A percentile compares a stretch with the other conserved stretches of the same genome.
phyloP scores from a whole-genome alignment of 2,329 filamentous ascomycete species.

The Dactylellina parvicollis region DNA sequence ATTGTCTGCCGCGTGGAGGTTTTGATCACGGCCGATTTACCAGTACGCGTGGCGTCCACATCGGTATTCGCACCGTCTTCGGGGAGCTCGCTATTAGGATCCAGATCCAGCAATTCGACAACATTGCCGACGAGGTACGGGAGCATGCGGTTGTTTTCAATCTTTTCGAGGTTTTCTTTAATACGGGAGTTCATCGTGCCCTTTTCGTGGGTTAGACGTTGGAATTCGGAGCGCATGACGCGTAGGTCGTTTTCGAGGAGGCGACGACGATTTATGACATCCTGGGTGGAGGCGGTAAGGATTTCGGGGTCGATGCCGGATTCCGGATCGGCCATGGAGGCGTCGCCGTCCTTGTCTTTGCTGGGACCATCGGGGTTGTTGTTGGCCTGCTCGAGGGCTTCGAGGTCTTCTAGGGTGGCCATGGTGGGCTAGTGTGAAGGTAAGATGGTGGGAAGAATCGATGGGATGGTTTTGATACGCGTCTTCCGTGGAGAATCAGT shows the following conservation, averaged over 20 bases:
- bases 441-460: background rate
- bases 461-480: constrained; percentile 22
- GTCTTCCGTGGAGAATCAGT: constrained; percentile 2
- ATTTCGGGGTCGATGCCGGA: constrained; percentile 89
- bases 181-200: constrained; percentile 97
- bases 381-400: constrained; percentile 82
- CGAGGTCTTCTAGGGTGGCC: constrained; percentile 92
- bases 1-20: constrained; percentile 98
- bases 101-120: constrained; percentile 94
- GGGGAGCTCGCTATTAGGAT: constrained; percentile 92
- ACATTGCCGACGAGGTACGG: constrained; percentile 99
- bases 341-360: constrained; percentile 70
- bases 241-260: constrained; percentile 96
- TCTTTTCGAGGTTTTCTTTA: constrained; percentile 98
- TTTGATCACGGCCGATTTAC: constrained; percentile 99
- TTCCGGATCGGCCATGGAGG: constrained; percentile 85
- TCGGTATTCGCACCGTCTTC: constrained; percentile 99
- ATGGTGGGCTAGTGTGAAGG: constrained; percentile 64
- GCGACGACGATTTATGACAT: constrained; percentile 89
- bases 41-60: constrained; percentile 92
- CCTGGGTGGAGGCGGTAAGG: constrained; percentile 88
- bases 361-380: constrained; percentile 71
- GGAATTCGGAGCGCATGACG: constrained; percentile 98
- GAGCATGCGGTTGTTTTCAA: constrained; percentile 98
- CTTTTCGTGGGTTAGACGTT: constrained; percentile 94